Base-by-base conservation (phyloP, 768 basidiomycete species). In the Infundibulicybe gibba region DNA sequence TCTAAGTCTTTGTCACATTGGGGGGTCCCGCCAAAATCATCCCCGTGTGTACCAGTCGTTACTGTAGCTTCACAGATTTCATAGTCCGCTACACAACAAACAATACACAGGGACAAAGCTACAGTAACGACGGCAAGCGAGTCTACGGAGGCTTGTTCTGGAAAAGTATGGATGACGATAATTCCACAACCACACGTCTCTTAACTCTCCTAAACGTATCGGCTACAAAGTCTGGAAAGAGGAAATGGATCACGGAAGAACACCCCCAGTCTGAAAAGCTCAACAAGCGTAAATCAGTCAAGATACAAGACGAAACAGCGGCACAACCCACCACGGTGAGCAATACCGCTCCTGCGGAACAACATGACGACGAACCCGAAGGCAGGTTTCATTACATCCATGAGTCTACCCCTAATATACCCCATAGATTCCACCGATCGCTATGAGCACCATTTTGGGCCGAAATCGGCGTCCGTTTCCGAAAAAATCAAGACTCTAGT, bases 131-230 rank as follows among this genome's bases (percentile, higher is more conserved):
- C 60, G 65, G 62, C 32, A 83, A 80, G 44, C 65, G 74, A 2
- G 80, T 84, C 9, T n/a, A n/a, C n/a, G n/a, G n/a, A n/a, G n/a
- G n/a, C n/a, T n/a, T n/a, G n/a, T n/a, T n/a, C n/a, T n/a, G n/a
- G n/a, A n/a, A n/a, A 25, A 25, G 25, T 8, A 38, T 38, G 35
- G 35, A 38, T 19, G 35, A 38, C 60, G 65, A 61, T 32, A 83
- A 80, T 44, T 65, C 74, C 3, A 80, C 84, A 9, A 90, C 83
- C 1, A 91, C 90, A 38, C 83, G 83, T 42, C 80, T 97, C 1
- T 66, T 97, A 25, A 95, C 94, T 0, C 79, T 97, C 1, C 74
- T 95, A 4, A 97, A 97, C 60, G 88, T 94, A 3, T 91, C 90
- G 31, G 89, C 90, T 0, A 81, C 84, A 3, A 91, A 85, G 59